phyloP scores from a whole-genome alignment of 768 basidiomycete species.

The Boletus sensibilis region DNA sequence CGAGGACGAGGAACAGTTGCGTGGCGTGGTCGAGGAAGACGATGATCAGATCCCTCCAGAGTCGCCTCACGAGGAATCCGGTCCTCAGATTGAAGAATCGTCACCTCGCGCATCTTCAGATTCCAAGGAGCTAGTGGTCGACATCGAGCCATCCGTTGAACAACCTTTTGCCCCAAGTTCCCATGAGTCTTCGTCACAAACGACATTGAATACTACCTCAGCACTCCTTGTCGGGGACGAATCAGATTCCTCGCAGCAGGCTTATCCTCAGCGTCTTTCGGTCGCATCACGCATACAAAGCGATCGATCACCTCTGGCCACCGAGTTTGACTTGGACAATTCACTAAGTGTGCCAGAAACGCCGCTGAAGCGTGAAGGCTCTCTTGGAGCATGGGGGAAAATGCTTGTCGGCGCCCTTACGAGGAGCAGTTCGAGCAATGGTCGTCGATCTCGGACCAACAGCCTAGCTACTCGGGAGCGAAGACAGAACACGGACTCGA shows the following conservation, averaged over 20 bases:
- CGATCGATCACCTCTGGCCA: slow-evolving; percentile 55
- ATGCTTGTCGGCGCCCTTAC: slow-evolving; percentile 62
- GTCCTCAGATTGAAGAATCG: slow-evolving; percentile 47
- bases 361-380: slow-evolving; percentile 58
- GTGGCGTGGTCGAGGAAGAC: slow-evolving; percentile 39
- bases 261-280: slow-evolving; percentile 60
- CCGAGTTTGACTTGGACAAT: slow-evolving; percentile 54
- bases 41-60: slow-evolving; percentile 52
- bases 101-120: slow-evolving; percentile 57
- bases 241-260: slow-evolving; percentile 49
- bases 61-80: slow-evolving; percentile 48
- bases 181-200: slow-evolving; percentile 49
- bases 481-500: slow-evolving; percentile 69
- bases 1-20: slow-evolving; percentile 43
- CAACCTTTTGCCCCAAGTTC: slow-evolving; percentile 43
- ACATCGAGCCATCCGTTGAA: slow-evolving; percentile 61
- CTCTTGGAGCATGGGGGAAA: slow-evolving; percentile 67
- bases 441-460: slow-evolving; percentile 77
- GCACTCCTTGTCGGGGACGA: slow-evolving; percentile 43
- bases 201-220: slow-evolving; percentile 43
- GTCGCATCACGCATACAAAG: slow-evolving; percentile 59
- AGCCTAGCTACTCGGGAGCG: slow-evolving; percentile 67
- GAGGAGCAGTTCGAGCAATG: slow-evolving; percentile 61
- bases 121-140: slow-evolving; percentile 62
- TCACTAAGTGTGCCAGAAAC: slow-evolving; percentile 40